Evolutionary conservation across 2,329 filamentous ascomycete species (phyloP).

Genomic region (Didymellaceae sp.): DNA sequence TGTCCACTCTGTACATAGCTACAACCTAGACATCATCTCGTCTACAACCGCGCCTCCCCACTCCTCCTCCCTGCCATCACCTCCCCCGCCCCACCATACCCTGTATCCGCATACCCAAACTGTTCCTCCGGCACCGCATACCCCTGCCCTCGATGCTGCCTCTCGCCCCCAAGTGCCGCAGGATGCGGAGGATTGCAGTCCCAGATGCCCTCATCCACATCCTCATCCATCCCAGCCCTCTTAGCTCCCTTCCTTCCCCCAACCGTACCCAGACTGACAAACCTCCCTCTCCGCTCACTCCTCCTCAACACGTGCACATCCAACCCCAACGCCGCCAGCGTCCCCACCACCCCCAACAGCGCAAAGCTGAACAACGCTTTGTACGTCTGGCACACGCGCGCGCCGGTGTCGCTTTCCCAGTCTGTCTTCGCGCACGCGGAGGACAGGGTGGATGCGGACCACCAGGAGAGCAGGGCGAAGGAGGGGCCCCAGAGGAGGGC

Average conservation of each 20-base stretch:
- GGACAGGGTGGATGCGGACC: slow-evolving; percentile 59
- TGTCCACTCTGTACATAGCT: no score
- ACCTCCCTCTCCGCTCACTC: slow-evolving; percentile 55
- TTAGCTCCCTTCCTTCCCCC: no score
- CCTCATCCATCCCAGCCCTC: background rate
- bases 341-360: slow-evolving; percentile 55
- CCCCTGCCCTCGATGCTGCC: slow-evolving; percentile 41
- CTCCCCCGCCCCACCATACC: slow-evolving; percentile 46
- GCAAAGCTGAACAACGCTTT: slow-evolving; percentile 66
- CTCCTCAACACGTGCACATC: slow-evolving; percentile 56
- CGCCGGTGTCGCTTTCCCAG: slow-evolving; percentile 62
- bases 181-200: slow-evolving; percentile 39
- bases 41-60: slow-evolving; percentile 22
- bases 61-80: slow-evolving; percentile 25
- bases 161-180: slow-evolving; percentile 14
- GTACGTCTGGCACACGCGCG: slow-evolving; percentile 64
- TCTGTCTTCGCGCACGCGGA: slow-evolving; percentile 58
- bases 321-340: slow-evolving; percentile 56
- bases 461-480: slow-evolving; percentile 61
- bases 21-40: background rate
- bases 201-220: slow-evolving; percentile 4
- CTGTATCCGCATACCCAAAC: slow-evolving; percentile 51
- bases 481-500: slow-evolving; percentile 60
- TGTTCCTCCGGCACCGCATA: slow-evolving; percentile 53
- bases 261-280: slow-evolving; percentile 56